Evolutionary conservation across 257 asterid genomes (phyloP).

Genomic region (Solanum gracilifrons): DNA sequence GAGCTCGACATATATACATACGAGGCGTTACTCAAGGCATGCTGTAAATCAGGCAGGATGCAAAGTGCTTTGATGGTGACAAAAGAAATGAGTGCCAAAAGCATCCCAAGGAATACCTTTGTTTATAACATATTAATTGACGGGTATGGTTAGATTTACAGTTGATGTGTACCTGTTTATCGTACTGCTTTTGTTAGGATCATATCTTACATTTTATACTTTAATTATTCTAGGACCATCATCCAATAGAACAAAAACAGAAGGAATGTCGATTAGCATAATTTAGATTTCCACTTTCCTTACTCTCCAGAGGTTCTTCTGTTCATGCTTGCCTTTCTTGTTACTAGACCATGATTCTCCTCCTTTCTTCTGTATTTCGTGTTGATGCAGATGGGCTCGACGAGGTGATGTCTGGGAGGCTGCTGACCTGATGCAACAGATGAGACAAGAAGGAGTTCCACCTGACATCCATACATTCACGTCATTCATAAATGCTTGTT

Average conservation of each 20-base stretch:
- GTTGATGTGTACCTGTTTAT: not conserved
- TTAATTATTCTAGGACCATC: not conserved
- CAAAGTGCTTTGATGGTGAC: constrained; percentile 97
- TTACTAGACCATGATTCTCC: not conserved
- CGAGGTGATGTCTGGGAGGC: constrained; percentile 99
- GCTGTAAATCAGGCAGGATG: constrained; percentile 99
- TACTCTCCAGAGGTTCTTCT: not conserved
- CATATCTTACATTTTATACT: not conserved
- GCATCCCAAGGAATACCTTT: constrained; percentile 74
- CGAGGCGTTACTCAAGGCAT: constrained; percentile 96
- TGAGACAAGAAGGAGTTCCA: constrained; percentile 80
- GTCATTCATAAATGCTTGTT: constrained; percentile 84
- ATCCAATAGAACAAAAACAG: not conserved
- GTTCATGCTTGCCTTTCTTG: not conserved
- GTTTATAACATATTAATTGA: constrained; percentile 93
- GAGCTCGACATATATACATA: constrained; percentile 80
- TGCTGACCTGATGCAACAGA: constrained; percentile 96
- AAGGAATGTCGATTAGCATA: not conserved
- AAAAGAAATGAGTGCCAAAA: constrained; percentile 69
- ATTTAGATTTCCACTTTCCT: not conserved
- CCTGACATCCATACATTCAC: constrained; percentile 97
- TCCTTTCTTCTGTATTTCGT: not conserved
- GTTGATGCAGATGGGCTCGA: constrained; percentile 77
- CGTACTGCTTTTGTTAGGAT: not conserved
- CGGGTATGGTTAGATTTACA: constrained; percentile 43